Evolutionary conservation across 2,329 filamentous ascomycete species (phyloP), one percentile per base, ranked within the genome.

Genomic region (Monosporascus sp.): DNA sequence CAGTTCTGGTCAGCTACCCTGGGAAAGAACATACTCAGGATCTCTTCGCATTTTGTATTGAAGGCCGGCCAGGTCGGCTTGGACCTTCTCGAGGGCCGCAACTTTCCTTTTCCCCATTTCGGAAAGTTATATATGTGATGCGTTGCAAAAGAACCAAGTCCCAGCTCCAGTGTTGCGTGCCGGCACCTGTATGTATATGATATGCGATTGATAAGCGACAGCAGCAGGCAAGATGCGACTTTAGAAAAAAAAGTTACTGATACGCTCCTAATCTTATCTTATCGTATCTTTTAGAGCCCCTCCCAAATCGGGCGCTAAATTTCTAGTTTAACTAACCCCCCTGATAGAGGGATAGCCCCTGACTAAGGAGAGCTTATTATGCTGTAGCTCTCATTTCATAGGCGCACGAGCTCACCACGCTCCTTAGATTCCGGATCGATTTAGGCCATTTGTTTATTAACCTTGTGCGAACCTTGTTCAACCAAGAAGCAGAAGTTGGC

Each of bases 1-100:
- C 24, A 18, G 38, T 31, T 41, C 48, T 45, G 40, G 43, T 50
- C 37, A 26, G 51, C 56, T 44, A 57, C 22, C 43, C 44, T 37
- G 48, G 35, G 53, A 48, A 52, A 40, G 24, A 37, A 70, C 82
- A 68, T 78, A 88, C 80, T 85, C 83, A 46, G 92, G 91, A 73
- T 97, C 92, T 70, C 87, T 82, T 60, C 88, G 84, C 67, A 96
- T 91, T 75, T 96, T 96, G 77, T 96, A 90, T 69, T 96, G 91
- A 50, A 97, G 77, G 72, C 88, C 94, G 59, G 91, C 86, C 81
- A 95, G 78, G 72, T 96, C 91, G 37, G 91, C 92, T 68, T 97
- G 92, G 63, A 96, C 85, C 80, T 97, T 97, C 75, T 97, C 92
- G 72, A 97, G 85, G 56, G 92, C 92, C 52, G 89, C 90, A 55